phyloP scores from a whole-genome alignment of 2,329 filamentous ascomycete species.

The Emergomyces pasteurianus region DNA sequence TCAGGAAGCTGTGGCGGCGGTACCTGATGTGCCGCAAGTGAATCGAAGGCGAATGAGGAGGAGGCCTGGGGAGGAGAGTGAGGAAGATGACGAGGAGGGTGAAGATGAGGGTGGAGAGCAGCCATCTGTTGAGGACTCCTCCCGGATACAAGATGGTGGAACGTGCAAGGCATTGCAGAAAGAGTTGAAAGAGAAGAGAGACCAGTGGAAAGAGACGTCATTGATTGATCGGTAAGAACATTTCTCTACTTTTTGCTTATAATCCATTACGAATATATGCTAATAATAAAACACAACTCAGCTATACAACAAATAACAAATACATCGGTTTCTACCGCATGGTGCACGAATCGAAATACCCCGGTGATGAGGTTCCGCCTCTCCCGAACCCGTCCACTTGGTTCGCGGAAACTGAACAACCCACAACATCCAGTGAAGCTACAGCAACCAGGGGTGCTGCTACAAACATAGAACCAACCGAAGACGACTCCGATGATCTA shows the following conservation, averaged over 20 bases:
- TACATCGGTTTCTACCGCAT: conserved; percentile 50
- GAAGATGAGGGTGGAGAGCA: conserved; percentile 35
- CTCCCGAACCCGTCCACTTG: conserved; percentile 48
- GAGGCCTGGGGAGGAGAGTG: conserved; percentile 28
- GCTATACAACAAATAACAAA: conserved; percentile 47
- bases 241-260: background rate
- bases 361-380: conserved; percentile 39
- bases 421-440: conserved; percentile 15
- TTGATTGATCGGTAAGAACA: conserved; percentile 30
- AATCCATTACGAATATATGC: no score
- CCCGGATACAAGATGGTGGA: background rate
- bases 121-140: conserved; percentile 3
- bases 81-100: conserved; percentile 25
- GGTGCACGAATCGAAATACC: conserved; percentile 49
- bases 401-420: conserved; percentile 38
- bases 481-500: conserved; percentile 31
- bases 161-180: conserved; percentile 22
- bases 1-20: conserved; percentile 19
- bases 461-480: conserved; percentile 2
- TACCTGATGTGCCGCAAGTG: conserved; percentile 22
- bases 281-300: no score
- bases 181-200: conserved; percentile 22
- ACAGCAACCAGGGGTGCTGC: conserved; percentile 14
- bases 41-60: conserved; percentile 19
- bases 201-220: conserved; percentile 26